These are phyloP conservation scores for Asterella californica DNA, from an alignment of 225 moss, liverwort and hornwort species.

Conservation along the genomic window DNA sequence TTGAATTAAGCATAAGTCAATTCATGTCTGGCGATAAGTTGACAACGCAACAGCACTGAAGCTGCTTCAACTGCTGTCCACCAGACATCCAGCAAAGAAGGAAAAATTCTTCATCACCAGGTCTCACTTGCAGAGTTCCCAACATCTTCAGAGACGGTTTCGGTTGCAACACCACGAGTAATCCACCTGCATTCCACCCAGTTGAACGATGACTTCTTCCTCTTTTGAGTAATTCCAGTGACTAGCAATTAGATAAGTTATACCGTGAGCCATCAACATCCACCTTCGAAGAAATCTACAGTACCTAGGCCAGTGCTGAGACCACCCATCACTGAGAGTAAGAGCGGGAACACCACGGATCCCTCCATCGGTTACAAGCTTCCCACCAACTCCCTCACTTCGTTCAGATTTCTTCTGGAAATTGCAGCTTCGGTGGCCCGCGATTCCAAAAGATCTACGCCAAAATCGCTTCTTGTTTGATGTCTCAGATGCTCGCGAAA, in stretches of 20 bases:
- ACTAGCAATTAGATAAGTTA: not conserved
- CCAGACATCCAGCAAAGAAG: not conserved
- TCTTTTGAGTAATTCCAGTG: not conserved
- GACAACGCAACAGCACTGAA: not conserved
- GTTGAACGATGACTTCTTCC: not conserved
- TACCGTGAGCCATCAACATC: not conserved
- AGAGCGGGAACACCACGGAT: conserved; percentile 37
- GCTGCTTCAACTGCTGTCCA: not conserved
- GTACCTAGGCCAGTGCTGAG: conserved; percentile 49
- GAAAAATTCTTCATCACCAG: not conserved
- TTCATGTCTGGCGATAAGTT: not conserved
- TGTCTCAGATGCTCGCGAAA: not conserved
- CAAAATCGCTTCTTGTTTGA: not conserved
- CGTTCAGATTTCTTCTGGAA: not conserved
- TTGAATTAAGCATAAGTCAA: no score
- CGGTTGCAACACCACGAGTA: conserved; percentile 87
- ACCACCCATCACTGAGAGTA: conserved; percentile 46
- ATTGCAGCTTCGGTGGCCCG: not conserved
- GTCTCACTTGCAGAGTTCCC: conserved; percentile 68
- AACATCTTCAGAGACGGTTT: conserved; percentile 77
- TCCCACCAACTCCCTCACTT: not conserved
- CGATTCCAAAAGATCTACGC: not conserved
- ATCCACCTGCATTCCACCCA: conserved; percentile 54
- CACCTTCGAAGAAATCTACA: not conserved
- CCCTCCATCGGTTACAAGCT: conserved; percentile 17